Conservation (phyloP, 2,329 filamentous ascomycete species). For the Aureobasidium namibiae region DNA sequence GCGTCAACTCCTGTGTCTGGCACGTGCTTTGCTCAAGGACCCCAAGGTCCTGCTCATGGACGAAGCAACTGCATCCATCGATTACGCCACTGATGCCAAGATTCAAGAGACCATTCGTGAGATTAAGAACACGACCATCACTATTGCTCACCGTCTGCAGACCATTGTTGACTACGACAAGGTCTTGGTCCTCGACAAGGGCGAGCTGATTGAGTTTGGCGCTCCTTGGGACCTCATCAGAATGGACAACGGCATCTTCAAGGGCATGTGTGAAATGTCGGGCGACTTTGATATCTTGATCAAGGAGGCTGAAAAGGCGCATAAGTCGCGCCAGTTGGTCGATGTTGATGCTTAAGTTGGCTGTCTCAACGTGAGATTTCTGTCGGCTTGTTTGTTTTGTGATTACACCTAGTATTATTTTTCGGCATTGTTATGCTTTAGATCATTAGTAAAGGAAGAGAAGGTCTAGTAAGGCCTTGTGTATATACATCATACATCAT, state of each 20-base stretch:
- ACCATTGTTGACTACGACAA: conserved; percentile 99
- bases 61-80: conserved; percentile 94
- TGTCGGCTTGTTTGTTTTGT: neutral
- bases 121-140: conserved; percentile 84
- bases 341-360: conserved; percentile 20
- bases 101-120: conserved; percentile 97
- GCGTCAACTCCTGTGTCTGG: conserved; percentile 86
- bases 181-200: conserved; percentile 88
- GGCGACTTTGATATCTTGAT: conserved; percentile 53
- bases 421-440: neutral
- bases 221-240: conserved; percentile 76
- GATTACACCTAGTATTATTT: neutral
- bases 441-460: neutral
- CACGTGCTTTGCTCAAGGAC: conserved; percentile 81
- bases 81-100: conserved; percentile 90
- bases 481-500: neutral
- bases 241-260: conserved; percentile 59
- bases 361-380: neutral
- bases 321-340: conserved; percentile 34
- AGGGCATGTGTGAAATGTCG: conserved; percentile 60
- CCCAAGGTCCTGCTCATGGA: conserved; percentile 98
- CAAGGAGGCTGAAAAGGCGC: conserved; percentile 47
- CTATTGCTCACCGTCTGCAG: conserved; percentile 89
- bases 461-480: neutral
- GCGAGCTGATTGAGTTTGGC: conserved; percentile 79